phyloP scores from a whole-genome alignment of 306 rosid species.

The Chamaecrista fasciculata region DNA sequence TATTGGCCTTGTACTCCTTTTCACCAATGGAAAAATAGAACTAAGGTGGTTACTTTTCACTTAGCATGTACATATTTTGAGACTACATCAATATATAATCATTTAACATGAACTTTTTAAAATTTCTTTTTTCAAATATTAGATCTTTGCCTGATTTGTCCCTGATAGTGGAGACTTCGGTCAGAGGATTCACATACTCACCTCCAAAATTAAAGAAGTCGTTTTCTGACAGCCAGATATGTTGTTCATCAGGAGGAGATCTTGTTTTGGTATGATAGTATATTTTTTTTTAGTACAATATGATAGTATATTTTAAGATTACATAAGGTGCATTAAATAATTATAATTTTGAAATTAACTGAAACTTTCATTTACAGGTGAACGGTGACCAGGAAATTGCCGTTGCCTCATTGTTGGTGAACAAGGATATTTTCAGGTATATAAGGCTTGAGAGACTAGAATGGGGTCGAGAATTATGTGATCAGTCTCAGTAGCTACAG shows the following conservation, averaged over 20 bases:
- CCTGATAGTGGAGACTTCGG: slow-evolving; percentile 51
- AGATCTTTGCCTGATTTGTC: slow-evolving; percentile 86
- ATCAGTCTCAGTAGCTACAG: neutral
- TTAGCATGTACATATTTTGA: neutral
- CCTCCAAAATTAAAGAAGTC: slow-evolving; percentile 56
- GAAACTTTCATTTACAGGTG: slow-evolving; percentile 46
- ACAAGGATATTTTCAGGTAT: slow-evolving; percentile 66
- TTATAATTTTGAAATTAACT: slow-evolving; percentile 11
- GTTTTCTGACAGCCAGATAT: slow-evolving; percentile 47
- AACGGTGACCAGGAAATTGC: slow-evolving; percentile 75
- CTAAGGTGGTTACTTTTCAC: slow-evolving; percentile 52
- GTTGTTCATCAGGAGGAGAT: slow-evolving; percentile 72
- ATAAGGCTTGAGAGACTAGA: slow-evolving; percentile 13
- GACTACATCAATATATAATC: neutral
- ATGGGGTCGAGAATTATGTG: neutral
- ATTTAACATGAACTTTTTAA: neutral
- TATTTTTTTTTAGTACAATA: slow-evolving; percentile 43
- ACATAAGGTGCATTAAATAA: neutral
- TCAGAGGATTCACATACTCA: slow-evolving; percentile 69
- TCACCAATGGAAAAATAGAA: slow-evolving; percentile 66
- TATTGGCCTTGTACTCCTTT: slow-evolving; percentile 58
- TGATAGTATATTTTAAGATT: slow-evolving; percentile 18
- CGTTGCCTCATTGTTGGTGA: slow-evolving; percentile 54
- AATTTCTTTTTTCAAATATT: slow-evolving; percentile 8
- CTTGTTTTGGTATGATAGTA: slow-evolving; percentile 60